These are phyloP conservation scores for Spirogloea muscicola DNA, from an alignment of 139 green algal genomes.

Conservation along the genomic window DNA sequence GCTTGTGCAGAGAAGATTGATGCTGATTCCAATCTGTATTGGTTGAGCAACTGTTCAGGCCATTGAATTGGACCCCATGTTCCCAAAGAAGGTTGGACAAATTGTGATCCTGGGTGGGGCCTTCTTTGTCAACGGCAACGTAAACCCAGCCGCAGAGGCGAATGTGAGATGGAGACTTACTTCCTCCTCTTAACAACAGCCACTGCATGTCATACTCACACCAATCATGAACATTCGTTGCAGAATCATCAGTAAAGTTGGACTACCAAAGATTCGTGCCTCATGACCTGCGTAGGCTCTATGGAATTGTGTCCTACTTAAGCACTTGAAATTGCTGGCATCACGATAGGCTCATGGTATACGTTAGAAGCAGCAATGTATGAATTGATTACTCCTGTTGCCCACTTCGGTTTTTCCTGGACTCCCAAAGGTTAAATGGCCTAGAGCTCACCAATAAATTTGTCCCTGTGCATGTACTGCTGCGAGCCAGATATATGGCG, in stretches of 20 bases:
- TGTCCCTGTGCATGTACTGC: neutral
- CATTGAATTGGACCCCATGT: constrained; percentile 54
- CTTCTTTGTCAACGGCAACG: constrained; percentile 75
- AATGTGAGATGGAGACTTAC: constrained; percentile 38
- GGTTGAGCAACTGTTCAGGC: constrained; percentile 38
- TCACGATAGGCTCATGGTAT: too few species aligned
- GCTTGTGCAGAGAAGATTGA: neutral
- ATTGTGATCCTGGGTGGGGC: constrained; percentile 69
- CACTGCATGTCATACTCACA: neutral
- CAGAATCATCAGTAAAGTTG: neutral
- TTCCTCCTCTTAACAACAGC: neutral
- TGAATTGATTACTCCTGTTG: too few species aligned
- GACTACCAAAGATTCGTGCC: neutral
- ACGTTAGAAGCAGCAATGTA: too few species aligned
- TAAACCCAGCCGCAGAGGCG: constrained; percentile 65
- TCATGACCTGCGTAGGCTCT: neutral
- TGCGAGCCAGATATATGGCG: constrained; percentile 38
- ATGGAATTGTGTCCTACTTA: too few species aligned
- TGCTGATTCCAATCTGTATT: neutral
- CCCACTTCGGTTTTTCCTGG: too few species aligned
- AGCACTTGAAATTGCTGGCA: too few species aligned
- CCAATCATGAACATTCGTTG: neutral
- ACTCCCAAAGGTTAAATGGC: too few species aligned
- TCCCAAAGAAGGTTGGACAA: constrained; percentile 58
- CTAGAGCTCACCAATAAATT: too few species aligned